Percentiles rank a stretch among this genome's conserved stretches.
Evolutionary conservation across 805 yeast genomes (phyloP).

Genomic region (Cyberlindnera veronae): DNA sequence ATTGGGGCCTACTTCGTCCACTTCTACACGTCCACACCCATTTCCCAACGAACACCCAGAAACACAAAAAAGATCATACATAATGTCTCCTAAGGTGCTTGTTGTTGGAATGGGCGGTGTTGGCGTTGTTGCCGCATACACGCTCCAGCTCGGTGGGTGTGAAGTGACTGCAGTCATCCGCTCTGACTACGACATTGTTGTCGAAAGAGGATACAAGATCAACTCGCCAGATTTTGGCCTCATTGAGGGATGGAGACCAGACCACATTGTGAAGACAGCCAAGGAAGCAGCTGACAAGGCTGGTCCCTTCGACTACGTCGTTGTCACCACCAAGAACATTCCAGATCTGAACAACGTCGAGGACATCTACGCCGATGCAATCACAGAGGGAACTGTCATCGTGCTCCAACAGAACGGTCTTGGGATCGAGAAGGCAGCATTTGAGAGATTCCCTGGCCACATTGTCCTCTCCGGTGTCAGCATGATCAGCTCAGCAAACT

Average conservation of each 20-base stretch:
- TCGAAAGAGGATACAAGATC: conserved; percentile 49
- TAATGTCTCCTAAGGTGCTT: too few species aligned
- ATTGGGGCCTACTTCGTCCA: too few species aligned
- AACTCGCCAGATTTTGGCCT: conserved; percentile 58
- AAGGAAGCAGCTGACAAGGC: conserved; percentile 25
- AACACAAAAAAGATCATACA: conserved; percentile 37
- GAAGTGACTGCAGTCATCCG: conserved; percentile 50
- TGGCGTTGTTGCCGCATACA: conserved; percentile 68
- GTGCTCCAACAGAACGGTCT: conserved; percentile 63
- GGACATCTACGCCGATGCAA: conserved; percentile 47
- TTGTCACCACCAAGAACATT: conserved; percentile 59
- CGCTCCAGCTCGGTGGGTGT: conserved; percentile 32
- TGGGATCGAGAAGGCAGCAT: conserved; percentile 53
- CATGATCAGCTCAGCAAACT: conserved; percentile 53
- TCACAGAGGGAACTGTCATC: conserved; percentile 43
- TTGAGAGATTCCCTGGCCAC: conserved; percentile 46
- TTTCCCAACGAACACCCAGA: background rate
- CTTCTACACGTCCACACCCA: background rate
- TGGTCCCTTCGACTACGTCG: conserved; percentile 49
- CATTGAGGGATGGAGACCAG: conserved; percentile 48
- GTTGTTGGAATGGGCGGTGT: conserved; percentile 80
- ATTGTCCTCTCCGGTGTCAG: conserved; percentile 59
- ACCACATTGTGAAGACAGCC: conserved; percentile 34
- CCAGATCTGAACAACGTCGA: conserved; percentile 59
- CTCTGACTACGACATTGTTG: conserved; percentile 51